These are phyloP conservation scores for Sarocladiaceae sp. DNA, from an alignment of 2,329 filamentous ascomycete species.

Conservation along the genomic window DNA sequence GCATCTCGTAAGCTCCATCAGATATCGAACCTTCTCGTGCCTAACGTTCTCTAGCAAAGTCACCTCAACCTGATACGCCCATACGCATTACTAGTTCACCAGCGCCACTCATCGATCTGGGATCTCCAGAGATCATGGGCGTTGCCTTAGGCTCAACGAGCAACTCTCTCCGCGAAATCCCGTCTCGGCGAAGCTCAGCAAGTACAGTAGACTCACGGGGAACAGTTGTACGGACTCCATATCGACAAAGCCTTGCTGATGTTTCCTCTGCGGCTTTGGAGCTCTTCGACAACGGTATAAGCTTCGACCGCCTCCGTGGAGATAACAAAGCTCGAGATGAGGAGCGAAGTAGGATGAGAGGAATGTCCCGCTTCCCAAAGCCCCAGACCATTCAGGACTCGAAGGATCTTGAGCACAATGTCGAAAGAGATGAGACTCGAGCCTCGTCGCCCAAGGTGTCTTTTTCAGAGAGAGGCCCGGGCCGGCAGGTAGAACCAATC, in stretches of 20 bases:
- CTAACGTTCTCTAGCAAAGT: neutral
- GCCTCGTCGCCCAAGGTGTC: neutral
- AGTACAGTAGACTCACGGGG: conserved; percentile 23
- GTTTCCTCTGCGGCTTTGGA: conserved; percentile 20
- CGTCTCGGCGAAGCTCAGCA: neutral
- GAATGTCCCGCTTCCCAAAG: too few species aligned
- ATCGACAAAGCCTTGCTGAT: conserved; percentile 18
- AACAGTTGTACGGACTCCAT: conserved; percentile 32
- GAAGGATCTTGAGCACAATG: too few species aligned
- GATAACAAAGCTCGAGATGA: too few species aligned
- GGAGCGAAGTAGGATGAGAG: too few species aligned
- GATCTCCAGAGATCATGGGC: neutral
- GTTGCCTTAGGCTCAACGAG: neutral
- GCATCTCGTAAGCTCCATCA: conserved; percentile 18
- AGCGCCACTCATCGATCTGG: neutral
- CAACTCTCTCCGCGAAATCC: neutral
- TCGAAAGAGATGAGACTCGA: neutral
- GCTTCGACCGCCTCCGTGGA: too few species aligned
- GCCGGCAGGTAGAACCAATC: too few species aligned
- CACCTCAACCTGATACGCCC: neutral
- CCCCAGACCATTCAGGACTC: too few species aligned
- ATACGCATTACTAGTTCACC: neutral
- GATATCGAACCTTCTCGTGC: neutral
- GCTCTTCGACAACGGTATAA: conserved; percentile 25
- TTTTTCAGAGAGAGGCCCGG: conserved; percentile 9